Conservation (phyloP, 768 basidiomycete species). For the Vishniacozyma victoriae region DNA sequence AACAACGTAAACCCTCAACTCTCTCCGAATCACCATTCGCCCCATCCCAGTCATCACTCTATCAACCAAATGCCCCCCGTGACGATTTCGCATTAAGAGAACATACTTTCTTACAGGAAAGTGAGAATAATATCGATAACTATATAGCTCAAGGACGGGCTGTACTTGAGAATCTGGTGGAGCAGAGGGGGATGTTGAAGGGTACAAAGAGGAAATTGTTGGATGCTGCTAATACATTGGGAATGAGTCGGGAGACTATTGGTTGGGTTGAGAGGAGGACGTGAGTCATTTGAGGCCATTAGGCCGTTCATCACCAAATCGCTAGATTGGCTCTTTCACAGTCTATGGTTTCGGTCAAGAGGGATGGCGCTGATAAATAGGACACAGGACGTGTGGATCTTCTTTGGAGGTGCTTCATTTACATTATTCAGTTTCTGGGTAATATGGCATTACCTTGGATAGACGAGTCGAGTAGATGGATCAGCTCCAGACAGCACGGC, state of each 20-base stretch:
- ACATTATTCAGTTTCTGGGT: slow-evolving; percentile 91
- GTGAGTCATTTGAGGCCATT: slow-evolving; percentile 52
- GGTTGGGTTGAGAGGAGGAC: slow-evolving; percentile 95
- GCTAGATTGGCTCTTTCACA: too few species aligned
- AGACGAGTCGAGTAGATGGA: too few species aligned
- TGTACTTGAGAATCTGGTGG: slow-evolving; percentile 82
- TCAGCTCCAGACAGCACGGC: too few species aligned
- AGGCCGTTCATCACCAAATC: neutral
- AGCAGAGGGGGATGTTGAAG: slow-evolving; percentile 88
- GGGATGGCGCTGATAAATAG: slow-evolving; percentile 51
- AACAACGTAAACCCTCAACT: slow-evolving; percentile 45
- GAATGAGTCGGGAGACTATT: slow-evolving; percentile 87
- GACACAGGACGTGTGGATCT: slow-evolving; percentile 93
- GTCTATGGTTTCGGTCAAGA: too few species aligned
- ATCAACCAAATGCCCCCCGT: slow-evolving; percentile 55
- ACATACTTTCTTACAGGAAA: slow-evolving; percentile 79
- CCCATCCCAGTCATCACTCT: slow-evolving; percentile 46
- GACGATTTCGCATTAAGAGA: slow-evolving; percentile 79
- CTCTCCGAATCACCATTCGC: slow-evolving; percentile 75
- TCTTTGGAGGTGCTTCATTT: slow-evolving; percentile 72
- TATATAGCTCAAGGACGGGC: slow-evolving; percentile 89
- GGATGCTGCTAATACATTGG: slow-evolving; percentile 88
- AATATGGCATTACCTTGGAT: slow-evolving; percentile 85
- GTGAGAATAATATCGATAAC: slow-evolving; percentile 74
- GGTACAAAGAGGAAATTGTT: slow-evolving; percentile 77